Base-by-base conservation (phyloP, 768 basidiomycete genomes). In the Chalciporus chontae region DNA sequence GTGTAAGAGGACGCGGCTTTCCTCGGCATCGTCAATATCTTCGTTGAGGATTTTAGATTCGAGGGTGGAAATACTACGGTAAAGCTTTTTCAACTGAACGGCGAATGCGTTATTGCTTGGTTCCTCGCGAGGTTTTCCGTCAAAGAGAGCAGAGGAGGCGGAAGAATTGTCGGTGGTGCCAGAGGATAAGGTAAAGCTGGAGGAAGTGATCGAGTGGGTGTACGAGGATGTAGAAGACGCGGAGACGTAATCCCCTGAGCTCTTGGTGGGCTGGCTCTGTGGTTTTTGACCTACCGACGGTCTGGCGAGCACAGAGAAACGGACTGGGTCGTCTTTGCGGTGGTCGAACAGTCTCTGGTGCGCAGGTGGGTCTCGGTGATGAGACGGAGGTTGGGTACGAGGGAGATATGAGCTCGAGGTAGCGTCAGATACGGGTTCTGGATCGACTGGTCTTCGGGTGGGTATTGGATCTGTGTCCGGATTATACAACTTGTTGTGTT, bases 251-350 rank as follows among this genome's bases (percentile, higher is more conserved):
- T 90, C 88, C 23, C 74, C 81, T 1, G 85, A 83, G 9, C 77
- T 74, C 56, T 83, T 83, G 21, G 34, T 80, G 75, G n/a, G 77
- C 73, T 7, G 81, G 79, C 0, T 73, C 57, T 0, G 77, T 36
- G 15, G 74, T 6, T 77, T 77, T 36, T 63, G 62, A 44, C 59
- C 62, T 43, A 8, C 61, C 52, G 40, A 62, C 8, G 84, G 77
- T 37, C 83, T 78, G 4, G 80, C 71, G 31, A 82, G 76, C 29
- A 84, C 78, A 34, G 81, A 73, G 69, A 98, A 98, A 10, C 87
- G 80, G 27, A 93, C 80, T 0, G 96, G 92, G 65, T 98, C 91
- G 65, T 98, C 90, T 60, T 90, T 84, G 34, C 89, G 78, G 51
- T 89, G 90, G 63, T 98, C 93, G 50, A 93, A 94, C 0, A 96